A percentile compares a stretch with the other conserved stretches of the same genome.
Evolutionary conservation across 2,329 filamentous ascomycete species (phyloP).

Genomic region (Aspergillus jensenii): DNA sequence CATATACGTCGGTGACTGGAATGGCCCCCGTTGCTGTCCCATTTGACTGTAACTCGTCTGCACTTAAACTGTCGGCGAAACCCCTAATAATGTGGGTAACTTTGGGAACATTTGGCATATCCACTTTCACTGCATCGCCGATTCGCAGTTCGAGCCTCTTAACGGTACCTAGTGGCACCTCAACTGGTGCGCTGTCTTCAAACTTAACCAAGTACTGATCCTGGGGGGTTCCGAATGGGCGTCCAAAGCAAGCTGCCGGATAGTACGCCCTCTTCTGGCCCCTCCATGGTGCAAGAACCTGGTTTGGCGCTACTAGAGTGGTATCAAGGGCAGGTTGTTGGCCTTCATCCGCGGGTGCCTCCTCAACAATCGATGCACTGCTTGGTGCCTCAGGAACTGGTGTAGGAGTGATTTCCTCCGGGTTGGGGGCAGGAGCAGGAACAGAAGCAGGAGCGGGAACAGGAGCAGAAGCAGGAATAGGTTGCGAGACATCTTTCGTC

Average conservation of each 20-base stretch:
- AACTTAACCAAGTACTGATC: constrained; percentile 48
- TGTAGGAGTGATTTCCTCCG: constrained; percentile 12
- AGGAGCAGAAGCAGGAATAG: constrained; percentile 6
- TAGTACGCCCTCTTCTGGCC: constrained; percentile 57
- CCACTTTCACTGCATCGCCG: constrained; percentile 49
- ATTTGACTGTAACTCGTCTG: constrained; percentile 25
- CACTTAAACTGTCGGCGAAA: constrained; percentile 37
- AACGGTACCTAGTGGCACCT: constrained; percentile 40
- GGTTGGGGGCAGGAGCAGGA: neutral
- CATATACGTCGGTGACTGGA: constrained; percentile 44
- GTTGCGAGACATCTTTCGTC: neutral
- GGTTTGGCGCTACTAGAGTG: constrained; percentile 45
- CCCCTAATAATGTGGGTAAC: constrained; percentile 45
- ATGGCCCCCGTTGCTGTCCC: constrained; percentile 22
- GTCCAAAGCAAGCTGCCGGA: constrained; percentile 58
- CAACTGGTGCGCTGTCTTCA: constrained; percentile 43
- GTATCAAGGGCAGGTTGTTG: constrained; percentile 14
- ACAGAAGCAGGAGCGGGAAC: neutral
- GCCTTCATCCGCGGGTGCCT: constrained; percentile 1
- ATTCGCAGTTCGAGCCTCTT: constrained; percentile 46
- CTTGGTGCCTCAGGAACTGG: constrained; percentile 12
- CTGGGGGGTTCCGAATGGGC: constrained; percentile 38
- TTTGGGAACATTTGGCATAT: constrained; percentile 43
- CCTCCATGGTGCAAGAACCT: constrained; percentile 60
- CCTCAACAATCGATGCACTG: constrained; percentile 10